Base-by-base conservation (phyloP, 164 flowering plant species). In the Tinospora cordifolia region DNA sequence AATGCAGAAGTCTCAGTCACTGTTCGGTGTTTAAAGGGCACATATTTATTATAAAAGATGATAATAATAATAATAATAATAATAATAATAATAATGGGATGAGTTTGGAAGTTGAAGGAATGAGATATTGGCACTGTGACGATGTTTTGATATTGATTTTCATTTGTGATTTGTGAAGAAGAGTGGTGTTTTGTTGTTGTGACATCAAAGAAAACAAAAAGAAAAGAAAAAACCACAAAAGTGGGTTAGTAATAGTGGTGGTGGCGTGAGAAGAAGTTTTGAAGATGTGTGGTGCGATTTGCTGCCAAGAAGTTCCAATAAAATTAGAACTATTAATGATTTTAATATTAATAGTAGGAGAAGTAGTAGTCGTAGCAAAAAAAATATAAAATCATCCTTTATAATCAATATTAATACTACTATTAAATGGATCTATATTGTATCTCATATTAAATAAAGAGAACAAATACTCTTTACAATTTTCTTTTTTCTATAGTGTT, bases 241-340 rank as follows among this genome's bases (percentile, higher is more conserved):
- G n/a, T n/a, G n/a, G n/a, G n/a, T n/a, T n/a, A n/a, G n/a, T n/a
- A n/a, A n/a, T n/a, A n/a, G n/a, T n/a, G 36, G 36, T 30, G 36
- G 36, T 30, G 36, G 36, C 4, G 57, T 60, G 14, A 6, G 25
- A 6, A 36, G n/a, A 73, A 80, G 84, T 82, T 82, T 82, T 75
- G n/a, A 73, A 80, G 84, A 83, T 82, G 83, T 75, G 84, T 78
- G 88, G 84, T 82, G 78, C 72, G 86, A 85, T 81, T 82, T 81
- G 78, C 67, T 36, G 71, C 36, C 3, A 30, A 8, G 15, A 60
- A 69, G 30, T 69, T 67, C 75, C 69, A 65, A 71, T 54, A 72
- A 54, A 21, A 15, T 30, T 30, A 59, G 12, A 79, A 73, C 11
- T 30, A 75, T 40, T 6, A 65, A 69, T 22, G 79, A 75, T 30